These are phyloP conservation scores for Ustilago cynodontis DNA, from an alignment of 1,284 basidiomycete species.

Conservation along the genomic window DNA sequence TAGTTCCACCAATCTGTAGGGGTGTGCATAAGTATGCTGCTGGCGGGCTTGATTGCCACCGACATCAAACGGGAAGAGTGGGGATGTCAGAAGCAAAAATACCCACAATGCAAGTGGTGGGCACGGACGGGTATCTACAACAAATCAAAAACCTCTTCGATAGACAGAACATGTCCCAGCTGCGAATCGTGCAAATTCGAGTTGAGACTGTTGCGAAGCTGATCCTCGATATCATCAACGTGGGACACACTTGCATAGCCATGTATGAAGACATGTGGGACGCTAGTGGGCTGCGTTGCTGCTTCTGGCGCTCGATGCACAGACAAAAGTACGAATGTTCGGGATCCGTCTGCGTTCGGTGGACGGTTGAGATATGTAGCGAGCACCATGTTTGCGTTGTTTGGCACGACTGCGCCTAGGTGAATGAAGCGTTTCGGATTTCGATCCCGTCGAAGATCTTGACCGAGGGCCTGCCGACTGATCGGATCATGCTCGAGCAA, in stretches of 20 bases:
- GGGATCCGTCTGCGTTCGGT: background rate
- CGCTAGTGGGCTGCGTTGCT: background rate
- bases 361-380: slow-evolving; percentile 1
- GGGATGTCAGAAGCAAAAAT: too few species aligned
- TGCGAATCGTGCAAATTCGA: background rate
- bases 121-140: too few species aligned
- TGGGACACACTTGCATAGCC: background rate
- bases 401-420: background rate
- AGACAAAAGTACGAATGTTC: background rate
- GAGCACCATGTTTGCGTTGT: slow-evolving; percentile 1
- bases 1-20: too few species aligned
- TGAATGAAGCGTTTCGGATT: background rate
- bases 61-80: too few species aligned
- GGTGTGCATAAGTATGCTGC: too few species aligned
- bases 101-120: too few species aligned
- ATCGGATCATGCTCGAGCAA: background rate
- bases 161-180: background rate
- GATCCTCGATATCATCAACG: slow-evolving; percentile 1
- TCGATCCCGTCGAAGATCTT: background rate
- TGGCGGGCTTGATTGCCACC: too few species aligned
- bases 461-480: background rate
- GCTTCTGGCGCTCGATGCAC: background rate
- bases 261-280: slow-evolving; percentile 9
- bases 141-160: background rate
- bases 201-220: background rate